These are phyloP conservation scores for Termitomyces sp. DNA, from an alignment of 768 basidiomycete genomes.

Conservation along the genomic window DNA sequence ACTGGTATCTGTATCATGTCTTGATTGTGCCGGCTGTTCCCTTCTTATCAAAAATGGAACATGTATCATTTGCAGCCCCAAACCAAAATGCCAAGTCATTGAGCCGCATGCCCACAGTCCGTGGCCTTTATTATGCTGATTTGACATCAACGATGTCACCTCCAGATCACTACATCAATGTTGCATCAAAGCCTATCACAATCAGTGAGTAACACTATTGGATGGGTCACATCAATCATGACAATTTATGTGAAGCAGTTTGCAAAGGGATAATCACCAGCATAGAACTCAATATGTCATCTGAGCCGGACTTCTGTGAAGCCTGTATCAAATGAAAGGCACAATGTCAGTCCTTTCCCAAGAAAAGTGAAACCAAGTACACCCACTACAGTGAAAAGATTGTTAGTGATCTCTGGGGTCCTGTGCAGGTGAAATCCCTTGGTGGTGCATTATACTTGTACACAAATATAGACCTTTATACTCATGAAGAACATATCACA, in stretches of 20 bases:
- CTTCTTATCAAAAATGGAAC: neutral
- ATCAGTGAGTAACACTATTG: neutral
- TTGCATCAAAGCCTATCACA: neutral
- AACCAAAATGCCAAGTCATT: neutral
- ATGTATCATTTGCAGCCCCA: neutral
- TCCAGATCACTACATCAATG: neutral
- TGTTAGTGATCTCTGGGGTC: neutral
- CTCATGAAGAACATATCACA: too few relatives aligned
- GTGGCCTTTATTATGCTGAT: neutral
- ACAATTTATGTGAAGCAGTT: neutral
- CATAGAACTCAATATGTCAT: neutral
- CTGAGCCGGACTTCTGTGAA: neutral
- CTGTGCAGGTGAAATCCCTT: neutral
- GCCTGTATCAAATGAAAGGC: neutral
- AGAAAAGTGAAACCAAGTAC: neutral
- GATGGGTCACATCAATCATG: slow-evolving; percentile 8
- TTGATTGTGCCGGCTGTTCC: too few relatives aligned
- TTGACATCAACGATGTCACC: neutral
- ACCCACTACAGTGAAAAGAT: neutral
- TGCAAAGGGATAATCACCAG: neutral
- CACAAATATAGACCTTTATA: too few relatives aligned
- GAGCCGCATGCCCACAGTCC: neutral
- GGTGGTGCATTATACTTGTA: too few relatives aligned
- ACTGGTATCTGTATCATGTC: neutral
- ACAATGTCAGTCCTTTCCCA: neutral